Evolutionary conservation across 371 early-diverging fungal genomes (phyloP).

Genomic region (Apophysomyces elegans): DNA sequence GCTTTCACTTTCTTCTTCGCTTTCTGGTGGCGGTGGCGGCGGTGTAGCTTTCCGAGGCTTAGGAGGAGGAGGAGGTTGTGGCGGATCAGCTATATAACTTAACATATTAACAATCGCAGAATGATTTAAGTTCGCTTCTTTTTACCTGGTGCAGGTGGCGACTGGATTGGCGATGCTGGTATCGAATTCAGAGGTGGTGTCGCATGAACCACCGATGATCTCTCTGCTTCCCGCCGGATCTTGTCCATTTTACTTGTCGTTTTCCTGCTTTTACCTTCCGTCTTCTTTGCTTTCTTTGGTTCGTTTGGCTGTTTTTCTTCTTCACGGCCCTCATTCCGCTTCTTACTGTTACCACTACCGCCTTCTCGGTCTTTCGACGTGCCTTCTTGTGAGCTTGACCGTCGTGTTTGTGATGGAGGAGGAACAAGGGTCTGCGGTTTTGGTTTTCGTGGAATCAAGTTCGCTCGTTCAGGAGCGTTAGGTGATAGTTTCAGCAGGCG

Average conservation of each 20-base stretch:
- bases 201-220: neutral
- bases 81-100: neutral
- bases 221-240: slow-evolving; percentile 5
- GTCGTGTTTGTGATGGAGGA: slow-evolving; percentile 7
- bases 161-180: slow-evolving; percentile 8
- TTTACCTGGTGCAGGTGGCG: slow-evolving; percentile 12
- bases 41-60: neutral
- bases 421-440: slow-evolving; percentile 22
- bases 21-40: slow-evolving; percentile 2
- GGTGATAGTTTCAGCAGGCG: slow-evolving; percentile 40
- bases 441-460: slow-evolving; percentile 34
- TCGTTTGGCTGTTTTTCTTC: slow-evolving; percentile 8
- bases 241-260: slow-evolving; percentile 8
- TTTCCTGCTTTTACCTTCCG: slow-evolving; percentile 15
- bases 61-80: neutral
- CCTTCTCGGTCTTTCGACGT: neutral
- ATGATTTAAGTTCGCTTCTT: no score
- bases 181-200: neutral
- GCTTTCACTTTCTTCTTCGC: slow-evolving; percentile 2
- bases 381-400: neutral
- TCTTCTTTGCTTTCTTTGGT: slow-evolving; percentile 13
- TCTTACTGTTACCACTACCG: neutral
- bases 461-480: slow-evolving; percentile 56
- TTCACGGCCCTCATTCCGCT: slow-evolving; percentile 2
- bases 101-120: no score